phyloP scores from a whole-genome alignment of 192 early-diverging fungal genomes.

The Podila minutissima region DNA sequence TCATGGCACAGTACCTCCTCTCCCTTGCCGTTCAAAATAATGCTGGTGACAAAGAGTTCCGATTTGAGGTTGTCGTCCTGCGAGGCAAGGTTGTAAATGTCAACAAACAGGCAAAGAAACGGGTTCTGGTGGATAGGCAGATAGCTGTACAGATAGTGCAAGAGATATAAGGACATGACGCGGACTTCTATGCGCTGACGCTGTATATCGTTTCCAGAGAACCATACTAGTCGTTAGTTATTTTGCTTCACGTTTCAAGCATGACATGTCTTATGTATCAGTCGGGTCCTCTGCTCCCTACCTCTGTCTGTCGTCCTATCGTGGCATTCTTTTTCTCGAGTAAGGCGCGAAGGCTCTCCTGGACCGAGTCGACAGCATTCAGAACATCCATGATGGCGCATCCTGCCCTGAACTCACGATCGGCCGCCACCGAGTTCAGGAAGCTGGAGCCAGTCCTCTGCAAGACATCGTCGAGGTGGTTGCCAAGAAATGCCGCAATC shows the following conservation, averaged over 20 bases:
- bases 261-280: background rate
- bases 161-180: slow-evolving; percentile 39
- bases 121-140: slow-evolving; percentile 48
- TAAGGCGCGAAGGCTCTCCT: slow-evolving; percentile 18
- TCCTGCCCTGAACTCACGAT: slow-evolving; percentile 47
- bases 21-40: slow-evolving; percentile 50
- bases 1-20: slow-evolving; percentile 29
- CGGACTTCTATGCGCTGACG: slow-evolving; percentile 30
- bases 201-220: background rate
- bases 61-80: slow-evolving; percentile 44
- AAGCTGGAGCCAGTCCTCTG: slow-evolving; percentile 42
- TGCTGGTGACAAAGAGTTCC: slow-evolving; percentile 46
- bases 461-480: slow-evolving; percentile 46
- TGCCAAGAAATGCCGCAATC: slow-evolving; percentile 48
- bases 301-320: slow-evolving; percentile 27
- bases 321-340: slow-evolving; percentile 17
- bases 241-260: background rate
- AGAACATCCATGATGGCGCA: slow-evolving; percentile 50
- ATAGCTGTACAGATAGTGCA: slow-evolving; percentile 44
- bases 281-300: background rate
- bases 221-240: too few species aligned
- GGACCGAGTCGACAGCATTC: slow-evolving; percentile 48
- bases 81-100: slow-evolving; percentile 41
- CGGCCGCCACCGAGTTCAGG: slow-evolving; percentile 38
- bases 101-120: slow-evolving; percentile 47